phyloP scores from a whole-genome alignment of 768 basidiomycete genomes.

The Suillus subluteus region DNA sequence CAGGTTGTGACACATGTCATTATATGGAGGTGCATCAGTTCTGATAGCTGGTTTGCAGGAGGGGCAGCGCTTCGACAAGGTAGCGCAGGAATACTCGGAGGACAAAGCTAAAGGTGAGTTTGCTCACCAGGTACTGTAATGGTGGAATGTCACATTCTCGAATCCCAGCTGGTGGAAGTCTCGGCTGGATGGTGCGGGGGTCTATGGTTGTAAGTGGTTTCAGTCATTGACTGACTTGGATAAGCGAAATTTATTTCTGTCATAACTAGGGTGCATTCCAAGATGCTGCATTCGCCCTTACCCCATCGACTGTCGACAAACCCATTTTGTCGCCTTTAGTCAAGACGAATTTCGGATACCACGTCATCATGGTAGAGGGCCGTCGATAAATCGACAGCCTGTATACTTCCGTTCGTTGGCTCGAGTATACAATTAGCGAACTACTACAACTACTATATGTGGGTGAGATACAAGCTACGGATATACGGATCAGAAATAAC shows the following conservation, averaged over 20 bases:
- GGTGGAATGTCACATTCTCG: constrained; percentile 7
- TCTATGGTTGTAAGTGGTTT: constrained; percentile 71
- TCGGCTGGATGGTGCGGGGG: constrained; percentile 87
- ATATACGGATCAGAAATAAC: constrained; percentile 12
- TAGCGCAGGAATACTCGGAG: constrained; percentile 88
- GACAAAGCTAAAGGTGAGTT: constrained; percentile 83
- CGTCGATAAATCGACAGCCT: constrained; percentile 47
- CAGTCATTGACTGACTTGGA: neutral
- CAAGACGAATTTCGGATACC: constrained; percentile 85
- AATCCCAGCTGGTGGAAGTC: constrained; percentile 71
- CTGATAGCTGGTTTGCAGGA: constrained; percentile 45
- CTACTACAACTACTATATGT: constrained; percentile 6
- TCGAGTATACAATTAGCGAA: constrained; percentile 9
- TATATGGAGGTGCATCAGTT: neutral
- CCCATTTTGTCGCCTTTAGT: constrained; percentile 72
- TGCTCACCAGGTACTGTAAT: neutral
- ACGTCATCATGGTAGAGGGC: constrained; percentile 92
- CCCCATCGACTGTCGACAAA: constrained; percentile 81
- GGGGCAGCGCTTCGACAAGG: constrained; percentile 84
- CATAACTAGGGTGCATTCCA: constrained; percentile 67
- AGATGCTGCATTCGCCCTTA: constrained; percentile 83
- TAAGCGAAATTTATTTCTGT: constrained; percentile 11
- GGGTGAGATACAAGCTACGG: constrained; percentile 11
- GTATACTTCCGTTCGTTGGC: neutral
- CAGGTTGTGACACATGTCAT: constrained; percentile 47